Evolutionary conservation across 176 grass and related monocot genomes (phyloP).

Genomic region (Avena atlantica): DNA sequence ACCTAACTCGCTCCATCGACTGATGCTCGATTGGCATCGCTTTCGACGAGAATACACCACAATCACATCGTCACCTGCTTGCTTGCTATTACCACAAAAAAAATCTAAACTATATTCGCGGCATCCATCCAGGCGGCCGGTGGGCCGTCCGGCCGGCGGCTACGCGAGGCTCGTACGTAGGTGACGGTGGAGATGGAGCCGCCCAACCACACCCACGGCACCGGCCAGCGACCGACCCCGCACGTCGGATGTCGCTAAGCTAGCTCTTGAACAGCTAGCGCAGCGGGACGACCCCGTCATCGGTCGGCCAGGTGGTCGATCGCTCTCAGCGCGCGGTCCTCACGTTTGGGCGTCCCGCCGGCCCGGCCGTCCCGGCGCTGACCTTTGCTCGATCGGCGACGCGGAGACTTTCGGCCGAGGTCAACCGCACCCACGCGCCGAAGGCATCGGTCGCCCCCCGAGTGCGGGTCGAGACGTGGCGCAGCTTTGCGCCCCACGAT

Average conservation of each 20-base stretch:
- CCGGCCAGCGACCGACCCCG: constrained; percentile 14
- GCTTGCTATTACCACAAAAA: not conserved
- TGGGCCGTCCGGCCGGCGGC: not conserved
- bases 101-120: not conserved
- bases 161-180: constrained; percentile 9
- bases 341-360: no score
- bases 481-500: constrained; percentile 31
- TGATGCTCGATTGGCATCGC: not conserved
- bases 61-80: not conserved
- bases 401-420: constrained; percentile 34
- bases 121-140: not conserved
- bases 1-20: constrained; percentile 37
- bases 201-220: constrained; percentile 28
- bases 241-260: not conserved
- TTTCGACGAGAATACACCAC: constrained; percentile 43
- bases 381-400: not conserved
- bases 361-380: constrained; percentile 11
- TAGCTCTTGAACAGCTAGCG: not conserved
- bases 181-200: constrained; percentile 28
- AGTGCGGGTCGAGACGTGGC: not conserved
- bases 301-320: not conserved
- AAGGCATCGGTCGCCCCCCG: not conserved
- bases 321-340: not conserved
- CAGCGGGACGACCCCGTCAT: no score
- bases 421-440: constrained; percentile 38